phyloP scores from a whole-genome alignment of 2,329 filamentous ascomycete genomes.

The Huntiella decipiens region DNA sequence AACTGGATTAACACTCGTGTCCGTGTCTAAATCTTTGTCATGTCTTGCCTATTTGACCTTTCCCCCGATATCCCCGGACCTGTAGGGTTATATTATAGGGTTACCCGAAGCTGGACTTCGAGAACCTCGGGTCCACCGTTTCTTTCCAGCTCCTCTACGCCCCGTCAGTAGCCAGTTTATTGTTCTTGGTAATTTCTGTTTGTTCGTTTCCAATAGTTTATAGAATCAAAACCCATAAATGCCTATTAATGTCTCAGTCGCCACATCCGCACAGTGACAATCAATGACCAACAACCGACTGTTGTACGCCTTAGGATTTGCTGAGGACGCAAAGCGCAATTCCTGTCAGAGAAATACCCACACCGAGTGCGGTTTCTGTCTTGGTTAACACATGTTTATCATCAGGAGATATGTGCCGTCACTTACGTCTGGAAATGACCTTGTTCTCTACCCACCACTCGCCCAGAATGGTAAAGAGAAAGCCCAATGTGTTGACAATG shows the following conservation, averaged over 20 bases:
- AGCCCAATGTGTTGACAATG: constrained; percentile 84
- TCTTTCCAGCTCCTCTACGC: too few species aligned
- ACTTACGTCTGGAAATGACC: constrained; percentile 61
- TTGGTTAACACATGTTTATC: not conserved
- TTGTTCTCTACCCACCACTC: constrained; percentile 93
- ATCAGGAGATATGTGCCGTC: not conserved
- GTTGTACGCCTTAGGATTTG: constrained; percentile 22
- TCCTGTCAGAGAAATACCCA: constrained; percentile 58
- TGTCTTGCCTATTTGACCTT: constrained; percentile 1
- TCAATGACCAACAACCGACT: too few species aligned
- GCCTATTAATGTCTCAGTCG: too few species aligned
- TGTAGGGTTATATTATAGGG: too few species aligned
- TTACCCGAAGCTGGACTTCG: not conserved
- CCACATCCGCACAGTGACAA: too few species aligned
- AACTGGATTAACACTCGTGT: constrained; percentile 35
- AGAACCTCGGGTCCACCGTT: not conserved
- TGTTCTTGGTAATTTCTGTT: not conserved
- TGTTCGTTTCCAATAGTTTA: not conserved
- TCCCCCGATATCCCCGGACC: too few species aligned
- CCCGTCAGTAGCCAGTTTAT: not conserved
- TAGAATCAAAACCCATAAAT: too few species aligned
- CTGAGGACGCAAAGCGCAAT: constrained; percentile 71
- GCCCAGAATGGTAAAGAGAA: constrained; percentile 85
- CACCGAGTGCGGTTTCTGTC: constrained; percentile 64
- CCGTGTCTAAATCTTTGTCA: constrained; percentile 4